Conservation (phyloP, 805 yeast species). For the Cyberlindnera samutprakarnensis region DNA sequence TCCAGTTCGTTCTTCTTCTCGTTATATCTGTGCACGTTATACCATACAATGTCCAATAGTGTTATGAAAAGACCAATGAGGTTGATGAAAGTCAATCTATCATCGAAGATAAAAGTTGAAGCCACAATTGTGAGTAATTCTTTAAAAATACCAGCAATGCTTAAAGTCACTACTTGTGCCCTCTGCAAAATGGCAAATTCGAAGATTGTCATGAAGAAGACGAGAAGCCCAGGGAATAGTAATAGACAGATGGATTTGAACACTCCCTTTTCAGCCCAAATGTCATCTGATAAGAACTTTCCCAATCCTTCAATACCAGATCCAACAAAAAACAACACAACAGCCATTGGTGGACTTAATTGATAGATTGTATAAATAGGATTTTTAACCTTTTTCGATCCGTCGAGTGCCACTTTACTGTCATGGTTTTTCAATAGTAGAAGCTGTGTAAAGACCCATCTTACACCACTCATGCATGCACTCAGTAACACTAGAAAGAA, state of each 20-base stretch:
- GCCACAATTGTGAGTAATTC: slow-evolving; percentile 77
- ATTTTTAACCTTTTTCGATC: slow-evolving; percentile 34
- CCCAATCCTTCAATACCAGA: slow-evolving; percentile 60
- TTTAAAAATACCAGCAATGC: slow-evolving; percentile 89
- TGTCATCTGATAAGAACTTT: slow-evolving; percentile 40
- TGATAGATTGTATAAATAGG: slow-evolving; percentile 82
- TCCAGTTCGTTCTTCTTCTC: slow-evolving; percentile 12
- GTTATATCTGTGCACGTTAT: slow-evolving; percentile 57
- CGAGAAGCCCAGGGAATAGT: slow-evolving; percentile 76
- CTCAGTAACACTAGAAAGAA: slow-evolving; percentile 69
- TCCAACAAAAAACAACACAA: slow-evolving; percentile 55
- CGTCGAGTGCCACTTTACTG: slow-evolving; percentile 2
- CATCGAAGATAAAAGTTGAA: slow-evolving; percentile 66
- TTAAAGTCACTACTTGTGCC: slow-evolving; percentile 78
- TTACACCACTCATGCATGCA: slow-evolving; percentile 75
- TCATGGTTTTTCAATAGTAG: slow-evolving; percentile 54
- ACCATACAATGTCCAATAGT: slow-evolving; percentile 72
- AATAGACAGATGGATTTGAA: slow-evolving; percentile 48
- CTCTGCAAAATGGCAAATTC: slow-evolving; percentile 79
- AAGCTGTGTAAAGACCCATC: slow-evolving; percentile 94
- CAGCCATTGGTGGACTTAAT: slow-evolving; percentile 78
- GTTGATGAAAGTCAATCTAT: slow-evolving; percentile 59
- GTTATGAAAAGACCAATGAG: slow-evolving; percentile 69
- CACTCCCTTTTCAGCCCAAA: slow-evolving; percentile 62
- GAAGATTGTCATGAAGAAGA: slow-evolving; percentile 82